A percentile compares a stretch with the other conserved stretches of the same genome.
These are phyloP conservation scores for Shiraia sp. DNA, from an alignment of 2,329 filamentous ascomycete species.

Conservation along the genomic window DNA sequence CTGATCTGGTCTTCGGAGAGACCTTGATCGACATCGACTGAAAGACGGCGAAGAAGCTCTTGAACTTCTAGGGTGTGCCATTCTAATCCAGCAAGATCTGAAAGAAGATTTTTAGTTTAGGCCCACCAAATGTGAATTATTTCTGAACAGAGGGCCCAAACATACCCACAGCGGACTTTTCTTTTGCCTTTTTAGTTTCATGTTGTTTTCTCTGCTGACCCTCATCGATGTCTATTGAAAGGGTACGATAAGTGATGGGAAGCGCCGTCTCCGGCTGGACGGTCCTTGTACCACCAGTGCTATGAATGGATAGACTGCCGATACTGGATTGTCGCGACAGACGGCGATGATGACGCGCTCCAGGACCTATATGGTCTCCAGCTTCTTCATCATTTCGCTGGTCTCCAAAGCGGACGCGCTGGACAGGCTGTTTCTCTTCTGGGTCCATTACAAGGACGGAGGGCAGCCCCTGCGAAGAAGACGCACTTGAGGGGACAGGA, in stretches of 20 bases:
- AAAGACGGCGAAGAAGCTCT: slow-evolving; percentile 64
- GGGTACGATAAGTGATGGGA: slow-evolving; percentile 50
- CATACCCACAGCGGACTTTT: slow-evolving; percentile 40
- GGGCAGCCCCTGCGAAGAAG: slow-evolving; percentile 6
- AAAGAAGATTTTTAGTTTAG: slow-evolving; percentile 16
- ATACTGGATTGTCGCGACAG: slow-evolving; percentile 42
- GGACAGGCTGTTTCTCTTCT: slow-evolving; percentile 25
- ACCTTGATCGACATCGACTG: slow-evolving; percentile 60
- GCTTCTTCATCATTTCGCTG: slow-evolving; percentile 40
- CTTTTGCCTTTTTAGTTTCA: slow-evolving; percentile 35
- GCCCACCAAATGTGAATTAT: neutral
- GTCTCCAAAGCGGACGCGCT: slow-evolving; percentile 23
- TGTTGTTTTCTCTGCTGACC: slow-evolving; percentile 32
- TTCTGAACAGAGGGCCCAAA: neutral
- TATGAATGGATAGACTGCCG: slow-evolving; percentile 41
- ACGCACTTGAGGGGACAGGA: slow-evolving; percentile 10
- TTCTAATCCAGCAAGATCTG: slow-evolving; percentile 59
- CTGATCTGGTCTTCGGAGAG: slow-evolving; percentile 63
- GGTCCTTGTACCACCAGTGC: slow-evolving; percentile 34
- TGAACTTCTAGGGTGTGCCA: slow-evolving; percentile 66
- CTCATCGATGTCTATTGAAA: slow-evolving; percentile 50
- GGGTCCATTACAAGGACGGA: slow-evolving; percentile 25
- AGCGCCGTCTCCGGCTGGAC: slow-evolving; percentile 50
- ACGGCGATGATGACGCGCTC: slow-evolving; percentile 26
- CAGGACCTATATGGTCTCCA: slow-evolving; percentile 24